A percentile compares a stretch with the other conserved stretches of the same genome.
Evolutionary conservation across 768 basidiomycete genomes (phyloP).

Genomic region (Mycena galopus): DNA sequence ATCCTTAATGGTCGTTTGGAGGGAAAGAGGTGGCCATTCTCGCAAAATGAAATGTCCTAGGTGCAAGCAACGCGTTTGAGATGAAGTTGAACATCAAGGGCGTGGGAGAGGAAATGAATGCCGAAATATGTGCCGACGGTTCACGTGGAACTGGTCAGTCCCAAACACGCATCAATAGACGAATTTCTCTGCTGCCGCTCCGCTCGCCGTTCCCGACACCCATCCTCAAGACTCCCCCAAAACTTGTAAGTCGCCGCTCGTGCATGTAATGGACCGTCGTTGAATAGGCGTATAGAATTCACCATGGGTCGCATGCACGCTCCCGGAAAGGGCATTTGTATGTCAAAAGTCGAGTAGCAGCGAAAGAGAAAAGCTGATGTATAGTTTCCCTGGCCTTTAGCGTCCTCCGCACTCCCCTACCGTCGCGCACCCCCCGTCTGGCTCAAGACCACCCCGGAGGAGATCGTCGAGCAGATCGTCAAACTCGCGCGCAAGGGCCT

Average conservation of each 20-base stretch:
- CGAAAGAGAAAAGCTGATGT: constrained; percentile 20
- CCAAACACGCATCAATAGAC: neutral
- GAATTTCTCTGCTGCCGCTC: neutral
- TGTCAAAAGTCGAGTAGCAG: constrained; percentile 49
- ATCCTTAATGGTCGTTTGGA: too few relatives aligned
- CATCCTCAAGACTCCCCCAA: constrained; percentile 37
- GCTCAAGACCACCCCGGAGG: constrained; percentile 96
- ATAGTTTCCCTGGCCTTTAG: constrained; percentile 44
- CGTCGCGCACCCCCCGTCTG: constrained; percentile 94
- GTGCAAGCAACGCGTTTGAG: too few relatives aligned
- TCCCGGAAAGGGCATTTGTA: constrained; percentile 99
- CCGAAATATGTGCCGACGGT: neutral
- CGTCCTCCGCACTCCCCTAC: constrained; percentile 98
- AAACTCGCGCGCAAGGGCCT: constrained; percentile 98
- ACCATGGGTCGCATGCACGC: constrained; percentile 99
- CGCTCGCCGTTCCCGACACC: constrained; percentile 14
- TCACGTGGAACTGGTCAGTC: constrained; percentile 5
- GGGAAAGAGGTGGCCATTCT: too few relatives aligned
- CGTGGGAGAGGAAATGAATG: neutral
- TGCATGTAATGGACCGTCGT: neutral
- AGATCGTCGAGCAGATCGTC: constrained; percentile 95
- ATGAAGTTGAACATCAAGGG: neutral
- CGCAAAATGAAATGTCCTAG: too few relatives aligned
- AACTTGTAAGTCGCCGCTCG: constrained; percentile 29
- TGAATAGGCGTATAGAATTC: constrained; percentile 45